These are phyloP conservation scores for Epichloe baconii DNA, from an alignment of 2,329 filamentous ascomycete genomes.

Conservation along the genomic window DNA sequence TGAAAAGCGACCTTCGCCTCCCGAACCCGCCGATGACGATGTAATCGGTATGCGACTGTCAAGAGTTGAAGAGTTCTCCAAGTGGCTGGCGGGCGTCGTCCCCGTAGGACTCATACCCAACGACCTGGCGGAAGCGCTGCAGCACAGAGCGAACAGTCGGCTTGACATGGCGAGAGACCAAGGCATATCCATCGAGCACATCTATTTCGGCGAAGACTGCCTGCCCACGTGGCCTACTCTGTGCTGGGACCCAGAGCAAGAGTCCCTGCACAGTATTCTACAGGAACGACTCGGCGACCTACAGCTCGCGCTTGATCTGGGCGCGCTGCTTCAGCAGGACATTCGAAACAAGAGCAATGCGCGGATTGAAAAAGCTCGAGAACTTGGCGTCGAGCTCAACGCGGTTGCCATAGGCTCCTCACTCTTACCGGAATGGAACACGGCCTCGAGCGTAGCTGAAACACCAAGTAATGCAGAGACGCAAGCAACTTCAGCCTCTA, in stretches of 20 bases:
- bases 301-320: conserved; percentile 10
- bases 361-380: conserved; percentile 14
- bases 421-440: conserved; percentile 18
- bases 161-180: conserved; percentile 11
- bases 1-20: too few species aligned
- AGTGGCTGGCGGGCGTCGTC: conserved; percentile 8
- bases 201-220: conserved; percentile 17
- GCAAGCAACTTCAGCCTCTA: background rate
- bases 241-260: conserved; percentile 13
- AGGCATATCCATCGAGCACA: conserved; percentile 7
- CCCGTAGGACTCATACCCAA: conserved; percentile 12
- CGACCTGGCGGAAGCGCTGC: conserved; percentile 11
- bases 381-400: conserved; percentile 9
- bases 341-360: conserved; percentile 15
- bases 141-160: conserved; percentile 11
- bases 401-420: conserved; percentile 14
- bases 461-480: background rate
- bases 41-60: background rate
- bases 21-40: background rate
- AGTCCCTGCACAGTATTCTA: conserved; percentile 14
- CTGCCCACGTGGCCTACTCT: conserved; percentile 16
- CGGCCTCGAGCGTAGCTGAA: too few species aligned
- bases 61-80: conserved; percentile 2
- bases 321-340: conserved; percentile 8
- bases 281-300: conserved; percentile 13